Conservation (phyloP, 1,284 basidiomycete genomes). For the Microbotryum saponariae region DNA sequence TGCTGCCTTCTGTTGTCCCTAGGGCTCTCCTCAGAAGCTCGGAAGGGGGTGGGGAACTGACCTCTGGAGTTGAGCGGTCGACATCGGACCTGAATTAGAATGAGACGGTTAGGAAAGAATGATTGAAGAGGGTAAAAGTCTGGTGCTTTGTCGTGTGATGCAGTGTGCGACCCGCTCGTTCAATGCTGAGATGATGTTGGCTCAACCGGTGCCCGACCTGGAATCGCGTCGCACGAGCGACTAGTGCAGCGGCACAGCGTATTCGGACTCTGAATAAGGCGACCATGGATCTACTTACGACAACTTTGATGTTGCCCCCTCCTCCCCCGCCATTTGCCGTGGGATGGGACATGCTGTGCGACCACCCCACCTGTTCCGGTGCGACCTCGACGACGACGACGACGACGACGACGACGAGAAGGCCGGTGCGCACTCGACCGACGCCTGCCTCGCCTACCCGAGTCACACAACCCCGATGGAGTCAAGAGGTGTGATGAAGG, state of each 20-base stretch:
- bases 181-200: not conserved
- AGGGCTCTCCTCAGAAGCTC: not conserved
- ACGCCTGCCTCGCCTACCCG: too few species aligned
- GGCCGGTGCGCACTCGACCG: too few species aligned
- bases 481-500: too few species aligned
- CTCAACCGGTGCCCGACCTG: not conserved
- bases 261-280: not conserved
- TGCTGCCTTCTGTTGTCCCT: not conserved
- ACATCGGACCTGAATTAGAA: slow-evolving; percentile 51
- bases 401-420: too few species aligned
- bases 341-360: too few species aligned
- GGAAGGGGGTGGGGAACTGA: slow-evolving; percentile 38
- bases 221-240: not conserved
- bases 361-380: too few species aligned
- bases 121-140: too few species aligned
- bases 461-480: too few species aligned
- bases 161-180: too few species aligned
- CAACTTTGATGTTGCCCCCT: slow-evolving; percentile 81
- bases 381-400: too few species aligned
- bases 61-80: slow-evolving; percentile 87
- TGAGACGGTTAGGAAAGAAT: slow-evolving; percentile 30
- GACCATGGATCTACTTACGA: slow-evolving; percentile 50
- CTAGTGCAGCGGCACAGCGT: not conserved
- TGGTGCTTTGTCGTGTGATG: not conserved
- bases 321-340: too few species aligned